phyloP scores from a whole-genome alignment of 805 yeast species.

The Cyberlindnera euphorbiiphila region DNA sequence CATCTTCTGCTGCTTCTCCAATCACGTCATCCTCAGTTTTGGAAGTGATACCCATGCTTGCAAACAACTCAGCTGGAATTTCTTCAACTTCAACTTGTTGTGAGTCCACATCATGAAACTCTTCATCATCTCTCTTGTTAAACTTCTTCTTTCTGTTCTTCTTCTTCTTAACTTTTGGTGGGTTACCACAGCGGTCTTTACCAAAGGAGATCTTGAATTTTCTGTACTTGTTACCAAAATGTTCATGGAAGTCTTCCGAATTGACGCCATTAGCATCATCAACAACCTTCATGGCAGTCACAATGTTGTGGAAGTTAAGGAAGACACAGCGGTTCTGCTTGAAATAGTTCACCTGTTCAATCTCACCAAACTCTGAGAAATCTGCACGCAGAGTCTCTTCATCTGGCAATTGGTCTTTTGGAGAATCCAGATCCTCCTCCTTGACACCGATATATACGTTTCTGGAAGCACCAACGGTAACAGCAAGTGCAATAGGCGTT shows the following conservation, averaged over 20 bases:
- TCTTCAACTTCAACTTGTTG: slow-evolving; percentile 18
- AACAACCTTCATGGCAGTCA: slow-evolving; percentile 60
- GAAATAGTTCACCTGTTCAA: slow-evolving; percentile 73
- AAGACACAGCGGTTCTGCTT: slow-evolving; percentile 72
- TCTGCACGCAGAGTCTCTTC: slow-evolving; percentile 53
- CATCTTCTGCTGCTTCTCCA: neutral
- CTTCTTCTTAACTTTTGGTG: slow-evolving; percentile 46
- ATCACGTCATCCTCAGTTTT: slow-evolving; percentile 8
- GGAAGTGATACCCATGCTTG: slow-evolving; percentile 25
- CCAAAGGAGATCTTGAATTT: slow-evolving; percentile 64
- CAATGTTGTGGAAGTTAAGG: slow-evolving; percentile 62
- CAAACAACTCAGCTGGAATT: slow-evolving; percentile 23
- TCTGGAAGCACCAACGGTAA: slow-evolving; percentile 71
- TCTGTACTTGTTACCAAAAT: slow-evolving; percentile 44
- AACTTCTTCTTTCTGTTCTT: slow-evolving; percentile 28
- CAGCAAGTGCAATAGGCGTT: slow-evolving; percentile 54
- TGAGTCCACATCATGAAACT: slow-evolving; percentile 1
- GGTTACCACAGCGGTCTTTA: slow-evolving; percentile 79
- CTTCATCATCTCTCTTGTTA: slow-evolving; percentile 4
- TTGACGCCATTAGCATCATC: slow-evolving; percentile 46
- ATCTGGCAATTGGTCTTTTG: slow-evolving; percentile 36
- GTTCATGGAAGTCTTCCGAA: slow-evolving; percentile 33
- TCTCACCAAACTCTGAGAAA: slow-evolving; percentile 60
- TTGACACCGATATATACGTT: slow-evolving; percentile 69
- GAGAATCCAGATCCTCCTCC: slow-evolving; percentile 31